Evolutionary conservation across 129 eudicot species (phyloP).

Genomic region (Lactuca sativa): DNA sequence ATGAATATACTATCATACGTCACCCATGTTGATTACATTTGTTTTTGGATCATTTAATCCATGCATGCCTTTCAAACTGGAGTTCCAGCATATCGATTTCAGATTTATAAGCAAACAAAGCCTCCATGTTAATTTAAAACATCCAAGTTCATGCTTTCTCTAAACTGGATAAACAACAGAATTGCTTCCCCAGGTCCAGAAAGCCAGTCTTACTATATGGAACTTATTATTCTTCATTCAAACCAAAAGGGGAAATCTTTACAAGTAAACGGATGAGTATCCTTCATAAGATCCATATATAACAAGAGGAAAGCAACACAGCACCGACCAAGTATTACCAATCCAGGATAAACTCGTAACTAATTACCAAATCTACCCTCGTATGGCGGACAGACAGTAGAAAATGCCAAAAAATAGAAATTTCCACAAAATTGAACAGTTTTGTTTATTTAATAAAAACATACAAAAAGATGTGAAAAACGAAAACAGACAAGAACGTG

Average conservation of each 20-base stretch:
- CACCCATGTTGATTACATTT: not conserved
- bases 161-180: too few species aligned
- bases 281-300: constrained; percentile 28
- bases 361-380: constrained; percentile 45
- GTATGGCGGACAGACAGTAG: constrained; percentile 2
- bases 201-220: not conserved
- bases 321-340: constrained; percentile 21
- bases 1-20: not conserved
- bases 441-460: constrained; percentile 7
- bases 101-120: not conserved
- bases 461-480: not conserved
- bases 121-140: not conserved
- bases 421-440: not conserved
- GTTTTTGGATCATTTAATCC: not conserved
- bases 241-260: not conserved
- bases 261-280: constrained; percentile 2
- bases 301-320: constrained; percentile 4
- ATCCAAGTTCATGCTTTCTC: not conserved
- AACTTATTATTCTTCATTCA: not conserved
- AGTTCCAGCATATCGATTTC: not conserved
- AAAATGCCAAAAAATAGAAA: constrained; percentile 7
- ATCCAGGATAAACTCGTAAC: constrained; percentile 28
- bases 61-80: constrained; percentile 6
- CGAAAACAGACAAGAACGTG: constrained; percentile 10
- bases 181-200: not conserved